These are phyloP conservation scores for Vicia faba DNA, from an alignment of 306 rosid genomes.

Conservation along the genomic window DNA sequence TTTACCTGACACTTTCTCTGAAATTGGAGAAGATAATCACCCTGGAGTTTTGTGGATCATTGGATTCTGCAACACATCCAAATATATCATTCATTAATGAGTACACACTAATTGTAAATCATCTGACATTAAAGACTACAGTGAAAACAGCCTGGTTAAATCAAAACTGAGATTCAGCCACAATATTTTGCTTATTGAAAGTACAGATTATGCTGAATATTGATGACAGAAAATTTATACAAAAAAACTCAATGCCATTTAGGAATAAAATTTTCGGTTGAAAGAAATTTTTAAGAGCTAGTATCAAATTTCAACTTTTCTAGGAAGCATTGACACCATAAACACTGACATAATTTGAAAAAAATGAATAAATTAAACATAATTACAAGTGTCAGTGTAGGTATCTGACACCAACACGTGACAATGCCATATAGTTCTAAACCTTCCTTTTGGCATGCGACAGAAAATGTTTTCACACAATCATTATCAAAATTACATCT, in stretches of 20 bases:
- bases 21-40: constrained; percentile 93
- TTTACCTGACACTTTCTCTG: constrained; percentile 93
- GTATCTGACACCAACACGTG: too few relatives aligned
- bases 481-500: too few relatives aligned
- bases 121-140: constrained; percentile 8
- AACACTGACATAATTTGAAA: too few relatives aligned
- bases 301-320: constrained; percentile 5
- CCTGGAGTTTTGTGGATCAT: constrained; percentile 79
- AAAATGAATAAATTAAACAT: too few relatives aligned
- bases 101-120: constrained; percentile 14
- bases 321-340: too few relatives aligned
- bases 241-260: constrained; percentile 5
- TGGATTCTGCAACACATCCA: constrained; percentile 60
- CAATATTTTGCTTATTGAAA: constrained; percentile 13
- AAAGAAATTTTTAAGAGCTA: constrained; percentile 1
- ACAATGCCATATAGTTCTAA: too few relatives aligned
- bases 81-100: constrained; percentile 33
- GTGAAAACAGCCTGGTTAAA: constrained; percentile 11
- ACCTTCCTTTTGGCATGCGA: too few relatives aligned
- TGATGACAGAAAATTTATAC: constrained; percentile 11
- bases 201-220: constrained; percentile 23
- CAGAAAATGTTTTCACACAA: too few relatives aligned
- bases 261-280: background rate
- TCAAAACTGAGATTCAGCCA: constrained; percentile 30
- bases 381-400: too few relatives aligned